phyloP scores from a whole-genome alignment of 768 basidiomycete genomes.

The Agaricus sinodeliciosus region DNA sequence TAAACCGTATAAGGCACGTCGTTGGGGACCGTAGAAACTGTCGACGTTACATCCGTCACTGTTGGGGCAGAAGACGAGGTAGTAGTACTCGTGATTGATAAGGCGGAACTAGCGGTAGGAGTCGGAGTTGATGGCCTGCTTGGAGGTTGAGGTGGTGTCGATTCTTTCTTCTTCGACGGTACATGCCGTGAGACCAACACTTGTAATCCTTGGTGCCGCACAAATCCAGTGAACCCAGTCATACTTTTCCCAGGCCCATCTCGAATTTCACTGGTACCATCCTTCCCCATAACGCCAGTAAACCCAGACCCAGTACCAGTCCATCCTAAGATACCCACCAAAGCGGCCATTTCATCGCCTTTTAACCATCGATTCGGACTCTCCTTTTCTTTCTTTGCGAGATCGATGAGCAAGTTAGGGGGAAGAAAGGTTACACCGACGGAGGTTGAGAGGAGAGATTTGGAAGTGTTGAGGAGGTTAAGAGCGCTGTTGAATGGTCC shows the following conservation, averaged over 20 bases:
- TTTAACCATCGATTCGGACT: conserved; percentile 33
- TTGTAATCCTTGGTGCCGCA: conserved; percentile 50
- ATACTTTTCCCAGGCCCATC: conserved; percentile 37
- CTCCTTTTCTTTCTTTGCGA: conserved; percentile 44
- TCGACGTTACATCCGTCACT: background rate
- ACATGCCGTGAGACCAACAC: background rate
- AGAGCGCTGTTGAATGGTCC: conserved; percentile 34
- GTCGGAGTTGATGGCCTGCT: background rate
- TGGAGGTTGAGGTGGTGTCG: background rate
- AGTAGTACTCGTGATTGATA: background rate
- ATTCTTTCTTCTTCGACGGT: background rate
- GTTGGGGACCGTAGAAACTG: background rate
- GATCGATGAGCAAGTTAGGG: conserved; percentile 40
- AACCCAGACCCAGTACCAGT: conserved; percentile 22
- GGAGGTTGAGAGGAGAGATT: conserved; percentile 45
- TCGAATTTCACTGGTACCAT: background rate
- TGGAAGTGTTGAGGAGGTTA: conserved; percentile 31
- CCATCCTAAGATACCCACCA: conserved; percentile 57
- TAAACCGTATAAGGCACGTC: background rate
- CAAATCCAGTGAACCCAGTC: conserved; percentile 45
- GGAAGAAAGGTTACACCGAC: conserved; percentile 39
- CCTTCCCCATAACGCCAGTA: background rate
- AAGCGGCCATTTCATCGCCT: conserved; percentile 51
- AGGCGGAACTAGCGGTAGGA: background rate
- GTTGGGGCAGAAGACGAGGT: background rate